Evolutionary conservation across 129 eudicot genomes (phyloP), one percentile per base, ranked within the genome.

Genomic region (sunflower (Helianthus annuus)): DNA sequence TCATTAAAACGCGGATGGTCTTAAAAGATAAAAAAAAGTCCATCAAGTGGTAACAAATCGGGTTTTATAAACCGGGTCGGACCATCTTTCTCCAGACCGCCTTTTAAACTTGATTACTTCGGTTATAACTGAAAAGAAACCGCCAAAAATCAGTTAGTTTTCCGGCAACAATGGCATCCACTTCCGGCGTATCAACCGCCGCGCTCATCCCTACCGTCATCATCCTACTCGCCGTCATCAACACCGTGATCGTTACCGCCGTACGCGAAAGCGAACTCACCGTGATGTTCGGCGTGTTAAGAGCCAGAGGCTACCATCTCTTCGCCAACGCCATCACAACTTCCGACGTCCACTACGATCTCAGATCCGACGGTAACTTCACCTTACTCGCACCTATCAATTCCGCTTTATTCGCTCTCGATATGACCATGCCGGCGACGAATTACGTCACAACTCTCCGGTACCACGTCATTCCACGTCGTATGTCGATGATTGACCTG

Each of bases 341-440:
- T 10, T 83, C 92, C 65, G 89, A 84, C 74, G 11, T 87, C 51
- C 71, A 46, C 79, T 73, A 75, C 71, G 86, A 83, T 34, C 66
- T 87, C 69, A 57, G 76, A 44, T 17, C 84, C 77, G 66, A 76
- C 70, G 51, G 68, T 15, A 64, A 83, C 75, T 87, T 75, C 81
- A 87, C 92, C 48, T 78, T 87, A 56, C 76, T 87, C 27, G 88
- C 86, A 0, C 92, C 92, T 48, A 78, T 81, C 53, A 86, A 87
- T 52, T 81, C 89, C 13, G 79, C 86, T 16, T 80, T 86, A 49
- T 86, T 80, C 72, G 75, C 88, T 11, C 75, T 83, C 11, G 91
- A 83, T 74, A 81, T 83, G 88, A 71, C 79, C 17, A 51, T 81
- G 51, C 62, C 88, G 12, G 88, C 92, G 15, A 27, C 78, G 2